Base-by-base conservation (phyloP, 2,329 filamentous ascomycete species). In the Penicillium digitatum region DNA sequence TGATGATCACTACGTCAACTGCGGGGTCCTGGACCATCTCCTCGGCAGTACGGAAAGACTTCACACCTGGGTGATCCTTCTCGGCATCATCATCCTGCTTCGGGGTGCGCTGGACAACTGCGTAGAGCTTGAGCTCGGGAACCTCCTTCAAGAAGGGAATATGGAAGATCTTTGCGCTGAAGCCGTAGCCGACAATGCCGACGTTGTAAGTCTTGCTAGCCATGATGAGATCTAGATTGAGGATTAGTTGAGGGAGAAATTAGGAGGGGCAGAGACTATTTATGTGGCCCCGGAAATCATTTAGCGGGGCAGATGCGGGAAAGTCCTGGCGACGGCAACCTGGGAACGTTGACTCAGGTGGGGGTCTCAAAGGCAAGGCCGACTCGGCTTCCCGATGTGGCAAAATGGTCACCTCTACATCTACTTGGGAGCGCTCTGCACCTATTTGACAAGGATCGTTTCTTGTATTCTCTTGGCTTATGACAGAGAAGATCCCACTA, bases 161-260 rank as follows among this genome's bases (percentile, higher is more conserved):
- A 73, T 94, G 89, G 75, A 93, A 94, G 74, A 88, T 80, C 69
- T 91, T 92, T 73, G 89, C 89, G 53, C 80, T 82, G 66, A 84
- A 71, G 63, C 82, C 82, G 69, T 84, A 85, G 65, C 83, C 82
- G 55, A 85, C 78, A 37, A 85, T 71, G 44, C 80, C 82, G 52
- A 84, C 78, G 57, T 84, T 85, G 69, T 77, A 81, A 20, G 70
- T 72, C 65, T 77, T 78, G 54, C 71, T 62, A 34, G 74, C 60
- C 75, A 78, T 78, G 46, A 37, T 68, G 55, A 31, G 18, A 11
- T 47, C 24, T 10, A 7, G 10, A 16, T 24, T 20, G 35, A 14
- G 29, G 31, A 26, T 53, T 42, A n/a, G 20, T 42, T 53, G 73
- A 35, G 75, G 66, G 18, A 37, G 34, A 35, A 52, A 34, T 43